Evolutionary conservation across 345 rosid genomes (phyloP), one percentile per base, ranked within the genome.

Genomic region (Gossypium raimondii): DNA sequence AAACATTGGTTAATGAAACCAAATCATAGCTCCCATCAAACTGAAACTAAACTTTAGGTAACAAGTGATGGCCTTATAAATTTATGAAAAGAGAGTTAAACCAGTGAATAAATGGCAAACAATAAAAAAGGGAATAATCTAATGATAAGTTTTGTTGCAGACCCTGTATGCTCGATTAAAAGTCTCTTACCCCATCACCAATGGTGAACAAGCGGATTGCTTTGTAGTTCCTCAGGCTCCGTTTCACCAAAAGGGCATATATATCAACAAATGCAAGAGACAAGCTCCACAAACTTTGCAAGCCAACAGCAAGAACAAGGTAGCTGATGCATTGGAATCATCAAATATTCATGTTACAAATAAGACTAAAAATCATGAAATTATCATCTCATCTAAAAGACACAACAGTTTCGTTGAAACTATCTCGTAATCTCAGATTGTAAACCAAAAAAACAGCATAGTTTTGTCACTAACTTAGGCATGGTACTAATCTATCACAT

Each of bases 241-340:
- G 77, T 84, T 75, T 85, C 75, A 91, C 98, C 74, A 87, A 25
- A 58, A 93, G 82, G 20, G 95, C 91, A 80, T 89, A 89, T 70
- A 82, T 69, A 74, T 93, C 92, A 8, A 89, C 73, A 41, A 90
- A 20, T 5, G 91, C 88, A 48, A 93, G 84, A 38, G 84, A 86
- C 63, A 91, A 75, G 82, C 95, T 91, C 98, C 97, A 93, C 76
- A 90, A 50, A 74, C 86, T 80, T 84, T 93, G 98, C 77, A 91
- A 65, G 74, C 90, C 75, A 75, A 85, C 84, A 64, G 98, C 93
- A 47, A 88, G 80, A 65, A 91, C 92, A 11, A 91, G 85, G 82
- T 87, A 87, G 76, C 95, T 91, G 88, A 85, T 67, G 75, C 73
- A 76, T 67, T 10, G 67, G 70, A 55, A 53, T 51, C 63, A 82